Percentiles rank a stretch among this genome's conserved stretches.
phyloP scores from a whole-genome alignment of 2,329 filamentous ascomycete genomes.

The Nemania abortiva region DNA sequence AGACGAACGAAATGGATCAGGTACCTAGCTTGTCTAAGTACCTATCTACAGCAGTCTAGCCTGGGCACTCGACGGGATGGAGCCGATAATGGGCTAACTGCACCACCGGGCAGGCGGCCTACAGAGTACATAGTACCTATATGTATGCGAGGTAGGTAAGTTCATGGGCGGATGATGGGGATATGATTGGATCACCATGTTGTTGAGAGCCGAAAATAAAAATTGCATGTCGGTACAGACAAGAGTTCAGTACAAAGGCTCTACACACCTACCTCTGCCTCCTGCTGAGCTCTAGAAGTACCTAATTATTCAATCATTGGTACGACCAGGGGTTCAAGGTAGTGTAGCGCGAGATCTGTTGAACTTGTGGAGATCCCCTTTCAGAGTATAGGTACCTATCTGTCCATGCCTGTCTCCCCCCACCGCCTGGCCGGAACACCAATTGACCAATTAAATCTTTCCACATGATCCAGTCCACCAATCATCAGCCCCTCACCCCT shows the following conservation, averaged over 20 bases:
- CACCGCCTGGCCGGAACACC: neutral
- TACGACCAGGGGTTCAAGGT: too few species aligned
- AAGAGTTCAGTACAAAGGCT: neutral
- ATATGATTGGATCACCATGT: neutral
- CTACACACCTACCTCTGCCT: neutral
- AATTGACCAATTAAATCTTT: conserved; percentile 34
- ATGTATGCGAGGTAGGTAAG: neutral
- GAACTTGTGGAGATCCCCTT: neutral
- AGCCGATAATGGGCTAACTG: neutral
- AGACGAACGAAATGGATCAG: too few species aligned
- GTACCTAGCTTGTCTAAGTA: neutral
- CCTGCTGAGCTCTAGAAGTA: too few species aligned
- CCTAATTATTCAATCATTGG: too few species aligned
- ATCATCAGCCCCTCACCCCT: neutral
- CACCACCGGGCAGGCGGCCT: too few species aligned
- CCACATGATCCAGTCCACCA: conserved; percentile 15
- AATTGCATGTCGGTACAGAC: neutral
- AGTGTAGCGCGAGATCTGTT: neutral
- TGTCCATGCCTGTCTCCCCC: too few species aligned
- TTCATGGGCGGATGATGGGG: neutral
- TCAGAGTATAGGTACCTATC: neutral
- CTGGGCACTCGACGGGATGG: neutral
- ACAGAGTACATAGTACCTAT: too few species aligned
- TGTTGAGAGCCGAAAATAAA: conserved; percentile 10
- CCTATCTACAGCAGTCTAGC: neutral